phyloP scores from a whole-genome alignment of 768 basidiomycete species.

The Hypholoma sublateritium region DNA sequence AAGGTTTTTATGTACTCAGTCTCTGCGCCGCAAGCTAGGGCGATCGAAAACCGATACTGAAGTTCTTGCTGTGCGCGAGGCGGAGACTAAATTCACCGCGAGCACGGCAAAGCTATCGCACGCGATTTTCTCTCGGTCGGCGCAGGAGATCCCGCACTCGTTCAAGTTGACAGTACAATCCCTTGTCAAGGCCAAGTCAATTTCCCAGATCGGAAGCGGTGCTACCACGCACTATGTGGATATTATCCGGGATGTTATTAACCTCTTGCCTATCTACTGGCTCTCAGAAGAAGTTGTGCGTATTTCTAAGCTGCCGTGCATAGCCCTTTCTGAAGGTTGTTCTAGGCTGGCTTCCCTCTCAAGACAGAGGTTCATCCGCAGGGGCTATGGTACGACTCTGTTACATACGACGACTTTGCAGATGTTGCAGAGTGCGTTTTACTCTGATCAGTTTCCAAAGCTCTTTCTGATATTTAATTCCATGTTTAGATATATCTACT shows the following conservation, averaged over 20 bases:
- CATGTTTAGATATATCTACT: conserved; percentile 40
- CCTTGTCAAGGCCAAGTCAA: conserved; percentile 36
- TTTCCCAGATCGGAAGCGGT: conserved; percentile 28
- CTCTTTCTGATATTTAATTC: background rate
- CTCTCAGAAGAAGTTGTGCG: conserved; percentile 57
- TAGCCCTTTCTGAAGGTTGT: background rate
- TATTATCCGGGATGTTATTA: conserved; percentile 67
- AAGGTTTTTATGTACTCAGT: background rate
- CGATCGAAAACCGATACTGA: background rate
- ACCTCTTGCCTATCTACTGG: conserved; percentile 62
- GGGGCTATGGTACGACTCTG: conserved; percentile 38
- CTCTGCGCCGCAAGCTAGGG: background rate
- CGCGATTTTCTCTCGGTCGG: conserved; percentile 20
- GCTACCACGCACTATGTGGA: conserved; percentile 42
- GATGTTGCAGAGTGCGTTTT: conserved; percentile 48
- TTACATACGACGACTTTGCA: conserved; percentile 41
- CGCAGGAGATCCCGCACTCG: conserved; percentile 22
- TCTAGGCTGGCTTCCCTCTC: conserved; percentile 45
- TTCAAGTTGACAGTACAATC: conserved; percentile 32
- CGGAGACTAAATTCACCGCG: conserved; percentile 13
- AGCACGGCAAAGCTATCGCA: conserved; percentile 15
- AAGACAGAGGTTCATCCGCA: conserved; percentile 29
- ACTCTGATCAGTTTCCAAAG: background rate
- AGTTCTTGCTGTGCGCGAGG: background rate
- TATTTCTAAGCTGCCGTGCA: background rate